These are phyloP conservation scores for Tulasnella sp. DNA, from an alignment of 768 basidiomycete species.

Conservation along the genomic window DNA sequence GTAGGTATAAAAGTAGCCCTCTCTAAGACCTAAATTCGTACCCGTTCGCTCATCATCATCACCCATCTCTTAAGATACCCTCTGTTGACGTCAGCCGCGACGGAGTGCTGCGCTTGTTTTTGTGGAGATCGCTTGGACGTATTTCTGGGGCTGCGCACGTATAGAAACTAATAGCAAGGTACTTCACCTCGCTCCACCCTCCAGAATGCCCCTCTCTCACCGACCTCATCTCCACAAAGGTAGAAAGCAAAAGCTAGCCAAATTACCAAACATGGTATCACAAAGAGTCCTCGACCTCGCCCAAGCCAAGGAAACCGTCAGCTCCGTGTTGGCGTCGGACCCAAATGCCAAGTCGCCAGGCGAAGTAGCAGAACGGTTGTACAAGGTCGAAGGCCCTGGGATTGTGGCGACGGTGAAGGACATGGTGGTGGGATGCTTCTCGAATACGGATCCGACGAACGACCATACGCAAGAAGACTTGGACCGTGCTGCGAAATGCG, in stretches of 20 bases:
- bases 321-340: neutral
- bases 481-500: slow-evolving; percentile 47
- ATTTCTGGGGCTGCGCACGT: neutral
- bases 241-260: neutral
- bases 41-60: neutral
- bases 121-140: neutral
- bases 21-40: neutral
- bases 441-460: slow-evolving; percentile 19
- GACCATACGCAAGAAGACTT: slow-evolving; percentile 45
- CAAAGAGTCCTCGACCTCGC: slow-evolving; percentile 37
- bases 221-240: neutral
- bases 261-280: slow-evolving; percentile 30
- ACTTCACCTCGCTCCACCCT: neutral
- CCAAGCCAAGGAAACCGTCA: neutral
- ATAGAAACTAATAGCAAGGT: neutral
- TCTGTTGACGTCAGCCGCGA: neutral
- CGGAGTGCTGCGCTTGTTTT: neutral
- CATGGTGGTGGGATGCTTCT: neutral
- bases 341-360: slow-evolving; percentile 30
- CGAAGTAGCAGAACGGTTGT: slow-evolving; percentile 32
- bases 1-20: slow-evolving; percentile 7
- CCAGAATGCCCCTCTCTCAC: neutral
- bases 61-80: neutral
- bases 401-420: slow-evolving; percentile 13
- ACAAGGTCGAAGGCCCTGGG: slow-evolving; percentile 33